Evolutionary conservation across 2,329 filamentous ascomycete genomes (phyloP).

Genomic region (Clonostachys chloroleuca): DNA sequence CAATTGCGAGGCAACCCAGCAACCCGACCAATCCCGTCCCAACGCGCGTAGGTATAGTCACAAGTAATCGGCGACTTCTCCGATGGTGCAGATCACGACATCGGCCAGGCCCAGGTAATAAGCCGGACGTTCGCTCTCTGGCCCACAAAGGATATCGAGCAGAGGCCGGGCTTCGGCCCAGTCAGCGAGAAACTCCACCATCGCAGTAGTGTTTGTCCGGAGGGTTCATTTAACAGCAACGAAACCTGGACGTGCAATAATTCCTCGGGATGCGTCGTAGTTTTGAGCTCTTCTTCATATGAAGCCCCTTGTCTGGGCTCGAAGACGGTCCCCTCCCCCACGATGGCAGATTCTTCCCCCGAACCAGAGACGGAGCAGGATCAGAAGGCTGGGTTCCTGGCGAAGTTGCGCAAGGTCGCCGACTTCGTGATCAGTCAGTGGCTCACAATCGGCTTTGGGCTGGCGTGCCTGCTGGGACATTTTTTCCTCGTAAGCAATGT

Average conservation of each 20-base stretch:
- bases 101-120: background rate
- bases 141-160: background rate
- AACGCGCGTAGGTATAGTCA: too few relatives aligned
- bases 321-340: too few relatives aligned
- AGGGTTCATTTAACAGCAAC: too few relatives aligned
- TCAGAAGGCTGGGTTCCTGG: background rate
- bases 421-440: conserved; percentile 51
- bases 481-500: conserved; percentile 31
- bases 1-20: too few relatives aligned
- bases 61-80: background rate
- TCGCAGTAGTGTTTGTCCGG: too few relatives aligned
- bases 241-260: too few relatives aligned
- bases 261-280: background rate
- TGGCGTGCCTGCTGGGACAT: conserved; percentile 43
- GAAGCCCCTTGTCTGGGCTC: too few relatives aligned
- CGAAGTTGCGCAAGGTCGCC: conserved; percentile 4
- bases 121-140: background rate
- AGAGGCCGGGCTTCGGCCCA: background rate
- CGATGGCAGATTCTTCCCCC: too few relatives aligned
- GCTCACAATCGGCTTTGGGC: conserved; percentile 58
- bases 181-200: too few relatives aligned
- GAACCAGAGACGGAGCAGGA: background rate
- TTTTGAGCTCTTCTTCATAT: background rate
- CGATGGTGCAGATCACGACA: conserved; percentile 1
- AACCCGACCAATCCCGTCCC: too few relatives aligned